phyloP scores from a whole-genome alignment of 108 stramenopile genomes.

The Skeletonema menzelii region DNA sequence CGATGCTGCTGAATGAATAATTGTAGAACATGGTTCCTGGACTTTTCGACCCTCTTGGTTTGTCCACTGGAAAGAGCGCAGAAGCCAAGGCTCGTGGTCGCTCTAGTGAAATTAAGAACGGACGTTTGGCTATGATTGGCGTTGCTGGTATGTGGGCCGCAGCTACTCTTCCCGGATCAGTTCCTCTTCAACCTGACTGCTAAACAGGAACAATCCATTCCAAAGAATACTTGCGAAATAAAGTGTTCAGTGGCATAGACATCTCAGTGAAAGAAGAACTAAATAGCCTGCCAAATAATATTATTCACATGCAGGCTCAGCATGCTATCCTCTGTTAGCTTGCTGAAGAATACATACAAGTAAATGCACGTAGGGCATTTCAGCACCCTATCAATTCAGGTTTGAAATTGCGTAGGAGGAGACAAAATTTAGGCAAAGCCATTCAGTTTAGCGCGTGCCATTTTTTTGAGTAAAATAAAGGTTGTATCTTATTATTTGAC shows the following conservation, averaged over 20 bases:
- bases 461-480: conserved; percentile 2
- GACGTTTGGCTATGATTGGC: conserved; percentile 86
- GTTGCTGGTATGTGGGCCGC: conserved; percentile 69
- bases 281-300: not conserved
- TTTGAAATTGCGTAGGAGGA: not conserved
- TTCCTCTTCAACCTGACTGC: conserved; percentile 70
- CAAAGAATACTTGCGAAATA: not conserved
- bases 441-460: not conserved
- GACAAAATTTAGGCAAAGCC: not conserved
- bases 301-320: not conserved
- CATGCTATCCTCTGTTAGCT: not conserved
- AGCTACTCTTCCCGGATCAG: conserved; percentile 65
- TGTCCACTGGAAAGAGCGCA: conserved; percentile 60
- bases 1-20: not conserved
- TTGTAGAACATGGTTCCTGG: conserved; percentile 80
- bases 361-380: conserved; percentile 1
- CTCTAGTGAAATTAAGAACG: conserved; percentile 78
- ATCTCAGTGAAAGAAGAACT: not conserved
- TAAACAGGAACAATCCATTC: conserved; percentile 16
- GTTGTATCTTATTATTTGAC: conserved; percentile 3
- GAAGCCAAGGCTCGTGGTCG: conserved; percentile 70
- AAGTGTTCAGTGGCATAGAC: not conserved
- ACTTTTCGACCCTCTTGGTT: conserved; percentile 74
- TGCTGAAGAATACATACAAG: not conserved
- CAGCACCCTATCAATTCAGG: not conserved